These are phyloP conservation scores for Dioscorea zingiberensis DNA, from an alignment of 106 monocot genomes.

Conservation along the genomic window DNA sequence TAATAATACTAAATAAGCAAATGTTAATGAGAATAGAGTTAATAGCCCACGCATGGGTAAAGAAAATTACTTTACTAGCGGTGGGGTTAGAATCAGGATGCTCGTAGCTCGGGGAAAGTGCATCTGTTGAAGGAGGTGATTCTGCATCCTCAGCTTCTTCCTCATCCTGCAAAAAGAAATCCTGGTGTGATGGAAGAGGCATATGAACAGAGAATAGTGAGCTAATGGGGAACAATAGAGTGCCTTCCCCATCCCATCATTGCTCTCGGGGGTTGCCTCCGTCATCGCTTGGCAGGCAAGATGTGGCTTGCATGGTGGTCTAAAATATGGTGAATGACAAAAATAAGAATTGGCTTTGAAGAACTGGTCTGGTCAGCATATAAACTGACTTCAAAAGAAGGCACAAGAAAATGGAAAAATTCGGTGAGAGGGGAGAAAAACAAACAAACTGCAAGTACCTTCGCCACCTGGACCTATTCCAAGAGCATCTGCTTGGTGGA, in stretches of 20 bases:
- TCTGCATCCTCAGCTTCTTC: neutral
- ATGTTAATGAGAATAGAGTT: neutral
- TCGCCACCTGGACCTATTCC: neutral
- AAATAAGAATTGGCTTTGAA: too few species aligned
- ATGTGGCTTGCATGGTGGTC: constrained; percentile 1
- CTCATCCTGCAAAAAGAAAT: constrained; percentile 13
- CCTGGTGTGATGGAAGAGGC: neutral
- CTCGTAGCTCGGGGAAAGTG: constrained; percentile 5
- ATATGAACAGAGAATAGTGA: neutral
- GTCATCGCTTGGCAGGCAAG: constrained; percentile 24
- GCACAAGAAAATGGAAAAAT: neutral
- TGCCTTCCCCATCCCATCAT: constrained; percentile 14
- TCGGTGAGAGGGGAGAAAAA: neutral
- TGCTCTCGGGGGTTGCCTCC: constrained; percentile 25
- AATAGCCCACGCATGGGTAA: neutral
- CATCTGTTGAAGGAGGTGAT: constrained; percentile 6
- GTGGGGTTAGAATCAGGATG: constrained; percentile 8
- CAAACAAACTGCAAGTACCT: neutral
- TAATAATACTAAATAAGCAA: neutral
- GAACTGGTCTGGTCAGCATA: too few species aligned
- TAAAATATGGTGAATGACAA: neutral
- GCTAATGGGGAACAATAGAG: neutral
- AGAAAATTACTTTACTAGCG: constrained; percentile 10
- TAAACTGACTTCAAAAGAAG: too few species aligned
- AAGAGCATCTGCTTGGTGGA: neutral